These are phyloP conservation scores for Mallotus nudiflorus DNA, from an alignment of 345 rosid genomes.

Conservation along the genomic window DNA sequence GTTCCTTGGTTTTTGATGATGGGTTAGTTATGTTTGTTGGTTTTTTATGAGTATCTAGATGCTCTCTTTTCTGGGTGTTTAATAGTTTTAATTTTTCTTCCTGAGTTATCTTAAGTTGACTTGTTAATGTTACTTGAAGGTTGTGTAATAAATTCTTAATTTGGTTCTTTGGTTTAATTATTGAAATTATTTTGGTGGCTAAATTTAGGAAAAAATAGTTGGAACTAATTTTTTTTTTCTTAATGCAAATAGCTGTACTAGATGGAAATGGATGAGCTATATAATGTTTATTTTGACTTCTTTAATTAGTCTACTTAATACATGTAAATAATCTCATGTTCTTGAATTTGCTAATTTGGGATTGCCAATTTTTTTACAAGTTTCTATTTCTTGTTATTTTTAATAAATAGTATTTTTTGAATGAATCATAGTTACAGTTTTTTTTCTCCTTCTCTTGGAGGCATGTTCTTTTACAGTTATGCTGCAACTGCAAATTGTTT, in stretches of 20 bases:
- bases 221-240: no score
- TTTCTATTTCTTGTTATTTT: background rate
- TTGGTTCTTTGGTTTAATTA: background rate
- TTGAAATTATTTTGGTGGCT: constrained; percentile 13
- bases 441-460: background rate
- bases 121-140: background rate
- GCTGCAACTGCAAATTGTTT: background rate
- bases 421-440: background rate
- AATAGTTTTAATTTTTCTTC: constrained; percentile 17
- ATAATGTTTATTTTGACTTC: constrained; percentile 3
- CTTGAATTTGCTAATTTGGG: background rate
- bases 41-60: background rate
- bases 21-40: background rate
- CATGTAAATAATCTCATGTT: background rate
- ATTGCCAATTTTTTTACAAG: background rate
- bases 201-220: background rate
- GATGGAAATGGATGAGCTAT: background rate
- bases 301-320: background rate
- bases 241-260: no score
- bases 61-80: background rate
- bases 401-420: background rate
- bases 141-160: background rate
- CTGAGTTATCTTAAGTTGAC: background rate
- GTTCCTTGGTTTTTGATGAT: background rate
- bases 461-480: no score